phyloP scores from a whole-genome alignment of 345 rosid genomes.

The Heritiera littoralis region DNA sequence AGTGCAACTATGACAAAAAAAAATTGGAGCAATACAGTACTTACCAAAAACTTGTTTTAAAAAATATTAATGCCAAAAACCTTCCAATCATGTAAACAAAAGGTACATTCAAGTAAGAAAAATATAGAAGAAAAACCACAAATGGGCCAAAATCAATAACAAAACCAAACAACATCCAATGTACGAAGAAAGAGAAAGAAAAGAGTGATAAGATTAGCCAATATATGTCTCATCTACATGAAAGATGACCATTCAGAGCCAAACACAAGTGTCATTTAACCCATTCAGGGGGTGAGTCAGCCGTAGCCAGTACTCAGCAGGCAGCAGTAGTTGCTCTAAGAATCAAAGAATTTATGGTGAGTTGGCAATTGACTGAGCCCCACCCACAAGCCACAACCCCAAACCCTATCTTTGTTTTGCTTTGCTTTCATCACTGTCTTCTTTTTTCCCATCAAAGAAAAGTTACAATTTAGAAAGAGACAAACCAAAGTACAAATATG shows the following conservation, averaged over 20 bases:
- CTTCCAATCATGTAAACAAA: too few species aligned
- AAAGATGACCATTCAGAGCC: conserved; percentile 14
- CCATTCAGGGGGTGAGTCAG: background rate
- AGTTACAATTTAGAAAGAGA: conserved; percentile 4
- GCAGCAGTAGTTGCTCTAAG: background rate
- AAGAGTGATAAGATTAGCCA: background rate
- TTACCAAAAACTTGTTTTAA: too few species aligned
- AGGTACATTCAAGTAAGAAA: too few species aligned
- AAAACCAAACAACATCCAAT: background rate
- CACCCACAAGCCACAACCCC: background rate
- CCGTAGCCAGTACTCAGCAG: background rate
- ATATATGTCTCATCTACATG: conserved; percentile 12
- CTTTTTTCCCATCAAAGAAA: conserved; percentile 1
- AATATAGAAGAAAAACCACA: too few species aligned
- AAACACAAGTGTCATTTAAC: conserved; percentile 17
- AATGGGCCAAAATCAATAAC: too few species aligned
- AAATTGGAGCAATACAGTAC: too few species aligned
- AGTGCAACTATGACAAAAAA: too few species aligned
- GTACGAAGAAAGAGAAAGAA: background rate
- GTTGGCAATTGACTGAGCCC: too few species aligned
- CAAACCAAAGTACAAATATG: conserved; percentile 21
- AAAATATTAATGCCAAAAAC: too few species aligned
- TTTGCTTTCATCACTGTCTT: conserved; percentile 2
- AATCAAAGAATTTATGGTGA: background rate
- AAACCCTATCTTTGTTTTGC: background rate